These are phyloP conservation scores for Plasmodium falciparum DNA, from an alignment of 169 alveolate genomes.

Conservation along the genomic window DNA sequence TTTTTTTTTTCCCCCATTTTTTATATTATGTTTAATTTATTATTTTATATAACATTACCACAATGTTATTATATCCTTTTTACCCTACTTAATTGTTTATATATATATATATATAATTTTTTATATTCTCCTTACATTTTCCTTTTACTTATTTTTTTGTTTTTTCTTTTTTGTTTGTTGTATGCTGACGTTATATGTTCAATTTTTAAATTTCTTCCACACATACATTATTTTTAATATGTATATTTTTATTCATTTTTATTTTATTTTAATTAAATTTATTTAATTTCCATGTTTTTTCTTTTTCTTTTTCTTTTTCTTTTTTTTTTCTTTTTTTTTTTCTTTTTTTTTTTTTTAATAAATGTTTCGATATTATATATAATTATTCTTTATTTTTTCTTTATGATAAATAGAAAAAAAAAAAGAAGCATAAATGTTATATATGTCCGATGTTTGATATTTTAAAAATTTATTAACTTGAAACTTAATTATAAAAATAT, in stretches of 20 bases:
- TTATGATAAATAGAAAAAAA: no score
- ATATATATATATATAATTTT: background rate
- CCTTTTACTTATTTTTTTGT: slow-evolving; percentile 4
- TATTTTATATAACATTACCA: no score
- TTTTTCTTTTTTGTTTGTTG: background rate
- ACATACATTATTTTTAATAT: background rate
- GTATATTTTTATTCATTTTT: background rate
- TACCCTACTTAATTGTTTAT: no score
- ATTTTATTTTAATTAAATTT: background rate
- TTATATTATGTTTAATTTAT: no score
- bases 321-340: background rate
- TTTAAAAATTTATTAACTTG: no score
- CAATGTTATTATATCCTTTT: no score
- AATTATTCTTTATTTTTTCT: no score
- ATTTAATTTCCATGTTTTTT: background rate
- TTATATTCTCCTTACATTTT: background rate
- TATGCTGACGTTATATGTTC: background rate
- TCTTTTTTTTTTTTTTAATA: background rate
- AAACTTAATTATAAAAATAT: no score
- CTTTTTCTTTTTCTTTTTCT: background rate
- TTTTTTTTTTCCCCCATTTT: background rate
- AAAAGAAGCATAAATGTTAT: no score
- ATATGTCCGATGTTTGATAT: no score
- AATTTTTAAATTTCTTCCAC: background rate
- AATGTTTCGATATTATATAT: background rate